Percentiles rank a stretch among this genome's conserved stretches.
Conservation (phyloP, 2,329 filamentous ascomycete species). For the Clarireedia homoeocarpa region DNA sequence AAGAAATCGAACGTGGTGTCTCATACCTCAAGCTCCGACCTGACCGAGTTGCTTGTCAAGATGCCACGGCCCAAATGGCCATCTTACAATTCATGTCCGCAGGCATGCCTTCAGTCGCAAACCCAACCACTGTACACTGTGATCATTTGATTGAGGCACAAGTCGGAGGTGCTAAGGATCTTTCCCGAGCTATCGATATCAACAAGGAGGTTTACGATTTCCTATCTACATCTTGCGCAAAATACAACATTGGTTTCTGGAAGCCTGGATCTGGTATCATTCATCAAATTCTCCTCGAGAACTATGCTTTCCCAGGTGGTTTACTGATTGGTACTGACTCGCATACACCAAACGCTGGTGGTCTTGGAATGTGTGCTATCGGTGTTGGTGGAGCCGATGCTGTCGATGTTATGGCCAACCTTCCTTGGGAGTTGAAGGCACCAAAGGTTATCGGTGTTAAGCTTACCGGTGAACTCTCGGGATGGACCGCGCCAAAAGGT, state of each 20-base stretch:
- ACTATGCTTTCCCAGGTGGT: constrained; percentile 98
- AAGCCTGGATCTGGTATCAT: constrained; percentile 97
- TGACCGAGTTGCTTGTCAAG: constrained; percentile 97
- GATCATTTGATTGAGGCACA: constrained; percentile 99
- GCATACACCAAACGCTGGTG: constrained; percentile 94
- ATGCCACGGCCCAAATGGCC: constrained; percentile 99
- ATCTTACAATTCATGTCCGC: constrained; percentile 99
- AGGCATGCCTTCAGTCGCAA: constrained; percentile 90
- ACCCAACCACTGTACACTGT: constrained; percentile 93
- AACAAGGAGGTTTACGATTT: constrained; percentile 99
- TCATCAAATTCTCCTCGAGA: constrained; percentile 96
- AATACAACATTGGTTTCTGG: constrained; percentile 99
- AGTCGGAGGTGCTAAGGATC: constrained; percentile 86
- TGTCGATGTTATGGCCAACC: constrained; percentile 94
- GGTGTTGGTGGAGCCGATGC: constrained; percentile 96
- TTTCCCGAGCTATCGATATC: constrained; percentile 80
- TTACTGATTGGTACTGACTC: constrained; percentile 97
- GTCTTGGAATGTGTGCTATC: constrained; percentile 77
- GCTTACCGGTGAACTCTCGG: constrained; percentile 79
- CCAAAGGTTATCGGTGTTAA: constrained; percentile 96
- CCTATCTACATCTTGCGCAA: constrained; percentile 84
- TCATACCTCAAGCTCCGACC: constrained; percentile 96
- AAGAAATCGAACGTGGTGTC: constrained; percentile 91
- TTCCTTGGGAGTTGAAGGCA: constrained; percentile 97
- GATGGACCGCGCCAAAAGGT: constrained; percentile 94